These are phyloP conservation scores for Kodamaea derodonti DNA, from an alignment of 1,139 yeast species.

Conservation along the genomic window DNA sequence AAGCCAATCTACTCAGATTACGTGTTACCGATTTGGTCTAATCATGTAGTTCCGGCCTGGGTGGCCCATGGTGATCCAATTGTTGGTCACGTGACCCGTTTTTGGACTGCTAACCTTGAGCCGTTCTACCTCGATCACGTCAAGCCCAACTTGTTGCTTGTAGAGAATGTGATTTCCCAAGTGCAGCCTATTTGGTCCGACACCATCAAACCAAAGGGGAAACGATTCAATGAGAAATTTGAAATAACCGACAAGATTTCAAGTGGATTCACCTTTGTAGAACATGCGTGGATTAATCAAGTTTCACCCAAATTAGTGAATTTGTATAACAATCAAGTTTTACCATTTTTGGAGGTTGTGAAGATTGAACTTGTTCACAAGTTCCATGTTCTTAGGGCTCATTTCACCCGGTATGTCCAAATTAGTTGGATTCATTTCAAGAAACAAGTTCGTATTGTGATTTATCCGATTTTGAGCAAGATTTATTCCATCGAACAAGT, in stretches of 20 bases:
- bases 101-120: too few species aligned
- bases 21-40: slow-evolving; percentile 4
- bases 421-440: slow-evolving; percentile 1
- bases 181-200: not conserved
- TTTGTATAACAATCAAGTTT: slow-evolving; percentile 1
- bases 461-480: slow-evolving; percentile 2
- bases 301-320: slow-evolving; percentile 1
- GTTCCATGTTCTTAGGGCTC: not conserved
- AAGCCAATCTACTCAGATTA: too few species aligned
- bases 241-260: not conserved
- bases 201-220: not conserved
- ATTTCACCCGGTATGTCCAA: not conserved
- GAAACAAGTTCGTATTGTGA: not conserved
- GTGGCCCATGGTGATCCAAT: too few species aligned
- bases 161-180: too few species aligned
- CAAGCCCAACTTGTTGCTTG: too few species aligned
- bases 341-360: slow-evolving; percentile 1
- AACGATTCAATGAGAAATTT: not conserved
- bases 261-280: not conserved
- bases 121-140: too few species aligned
- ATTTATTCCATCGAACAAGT: slow-evolving; percentile 4
- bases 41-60: not conserved
- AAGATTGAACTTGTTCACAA: slow-evolving; percentile 1
- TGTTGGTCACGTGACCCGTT: too few species aligned
- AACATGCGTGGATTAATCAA: not conserved